Percentiles rank a stretch among this genome's conserved stretches.
Conservation (phyloP, 306 rosid species). For the Trifolium repens region DNA sequence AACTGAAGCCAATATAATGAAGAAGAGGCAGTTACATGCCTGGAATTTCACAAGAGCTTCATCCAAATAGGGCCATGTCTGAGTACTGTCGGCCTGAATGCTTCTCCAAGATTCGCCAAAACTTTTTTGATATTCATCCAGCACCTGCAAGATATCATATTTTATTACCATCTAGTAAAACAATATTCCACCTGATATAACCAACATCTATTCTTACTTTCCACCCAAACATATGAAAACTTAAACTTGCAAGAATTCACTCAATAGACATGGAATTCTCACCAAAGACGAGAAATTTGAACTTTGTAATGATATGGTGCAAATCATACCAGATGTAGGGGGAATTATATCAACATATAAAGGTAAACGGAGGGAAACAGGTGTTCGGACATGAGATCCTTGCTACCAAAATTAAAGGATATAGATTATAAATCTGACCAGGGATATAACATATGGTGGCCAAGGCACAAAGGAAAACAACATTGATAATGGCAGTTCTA, state of each 20-base stretch:
- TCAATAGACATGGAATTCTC: too few species aligned
- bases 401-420: slow-evolving; percentile 6
- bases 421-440: not conserved
- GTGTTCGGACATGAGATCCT: slow-evolving; percentile 11
- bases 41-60: slow-evolving; percentile 82
- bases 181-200: not conserved
- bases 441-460: not conserved
- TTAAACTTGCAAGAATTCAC: not conserved
- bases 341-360: not conserved
- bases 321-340: not conserved
- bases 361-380: not conserved
- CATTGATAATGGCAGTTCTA: not conserved
- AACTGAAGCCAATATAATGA: slow-evolving; percentile 31
- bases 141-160: slow-evolving; percentile 55
- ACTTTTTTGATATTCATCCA: slow-evolving; percentile 82
- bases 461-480: slow-evolving; percentile 2
- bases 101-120: slow-evolving; percentile 91
- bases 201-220: slow-evolving; percentile 11
- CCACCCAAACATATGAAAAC: slow-evolving; percentile 12
- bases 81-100: slow-evolving; percentile 59
- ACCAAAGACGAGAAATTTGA: too few species aligned
- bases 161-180: slow-evolving; percentile 24
- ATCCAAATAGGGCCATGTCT: slow-evolving; percentile 87
- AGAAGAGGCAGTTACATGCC: slow-evolving; percentile 50
- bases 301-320: too few species aligned